Conservation (phyloP, 805 yeast species). For the Priceomyces haplophilus region DNA sequence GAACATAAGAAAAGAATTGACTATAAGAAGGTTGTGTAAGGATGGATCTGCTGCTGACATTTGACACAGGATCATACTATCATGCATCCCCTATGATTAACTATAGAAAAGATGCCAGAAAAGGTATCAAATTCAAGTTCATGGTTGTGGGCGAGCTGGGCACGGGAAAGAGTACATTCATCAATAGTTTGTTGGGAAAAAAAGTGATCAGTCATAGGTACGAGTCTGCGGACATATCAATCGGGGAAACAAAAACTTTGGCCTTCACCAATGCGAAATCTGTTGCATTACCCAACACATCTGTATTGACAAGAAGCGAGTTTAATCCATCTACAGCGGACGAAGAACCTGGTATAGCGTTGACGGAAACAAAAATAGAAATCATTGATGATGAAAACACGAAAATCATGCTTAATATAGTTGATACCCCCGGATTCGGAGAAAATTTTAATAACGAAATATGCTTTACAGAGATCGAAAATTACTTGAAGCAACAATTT, state of each 20-base stretch:
- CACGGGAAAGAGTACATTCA: slow-evolving; percentile 74
- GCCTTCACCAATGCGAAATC: slow-evolving; percentile 57
- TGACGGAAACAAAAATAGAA: slow-evolving; percentile 64
- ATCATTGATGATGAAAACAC: slow-evolving; percentile 58
- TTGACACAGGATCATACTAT: slow-evolving; percentile 27
- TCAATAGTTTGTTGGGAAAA: slow-evolving; percentile 64
- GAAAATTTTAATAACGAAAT: slow-evolving; percentile 68
- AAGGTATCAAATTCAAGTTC: slow-evolving; percentile 71
- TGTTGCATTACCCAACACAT: slow-evolving; percentile 52
- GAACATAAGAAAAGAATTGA: not conserved
- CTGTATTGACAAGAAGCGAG: slow-evolving; percentile 50
- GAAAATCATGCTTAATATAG: slow-evolving; percentile 54
- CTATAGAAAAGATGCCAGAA: slow-evolving; percentile 64
- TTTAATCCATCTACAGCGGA: slow-evolving; percentile 61
- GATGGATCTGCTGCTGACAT: slow-evolving; percentile 22
- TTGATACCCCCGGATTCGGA: slow-evolving; percentile 77
- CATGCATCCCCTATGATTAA: slow-evolving; percentile 42
- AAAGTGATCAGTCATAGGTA: slow-evolving; percentile 60
- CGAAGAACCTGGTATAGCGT: slow-evolving; percentile 72
- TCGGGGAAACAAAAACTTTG: slow-evolving; percentile 46
- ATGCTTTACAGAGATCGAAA: slow-evolving; percentile 63
- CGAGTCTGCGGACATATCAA: slow-evolving; percentile 22
- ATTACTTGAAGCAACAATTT: slow-evolving; percentile 71
- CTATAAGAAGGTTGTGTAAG: not conserved
- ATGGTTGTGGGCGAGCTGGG: slow-evolving; percentile 74